These are phyloP conservation scores for Arabidopsis hybrid DNA, from an alignment of 441 rosid genomes.

Conservation along the genomic window DNA sequence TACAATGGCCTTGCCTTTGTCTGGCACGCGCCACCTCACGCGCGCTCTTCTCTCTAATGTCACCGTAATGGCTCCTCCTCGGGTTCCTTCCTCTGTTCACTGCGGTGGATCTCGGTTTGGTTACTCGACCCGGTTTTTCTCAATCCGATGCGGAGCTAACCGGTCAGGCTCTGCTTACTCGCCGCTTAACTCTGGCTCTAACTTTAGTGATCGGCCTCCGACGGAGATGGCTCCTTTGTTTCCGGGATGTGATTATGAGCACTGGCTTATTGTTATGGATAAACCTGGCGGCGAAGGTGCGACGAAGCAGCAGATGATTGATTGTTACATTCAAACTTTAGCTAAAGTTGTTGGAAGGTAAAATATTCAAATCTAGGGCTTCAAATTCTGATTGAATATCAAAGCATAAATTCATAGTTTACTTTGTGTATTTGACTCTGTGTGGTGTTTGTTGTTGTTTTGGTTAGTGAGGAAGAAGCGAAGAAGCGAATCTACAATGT, in stretches of 20 bases:
- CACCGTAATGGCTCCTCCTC: constrained; percentile 48
- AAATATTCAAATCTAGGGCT: neutral
- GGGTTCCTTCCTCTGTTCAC: constrained; percentile 47
- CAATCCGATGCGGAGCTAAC: constrained; percentile 75
- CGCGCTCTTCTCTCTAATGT: constrained; percentile 39
- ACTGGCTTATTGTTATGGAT: constrained; percentile 97
- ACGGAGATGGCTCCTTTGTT: constrained; percentile 97
- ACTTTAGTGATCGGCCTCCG: constrained; percentile 93
- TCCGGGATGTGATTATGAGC: constrained; percentile 93
- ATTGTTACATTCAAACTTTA: constrained; percentile 79
- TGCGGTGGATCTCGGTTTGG: constrained; percentile 51
- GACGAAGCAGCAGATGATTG: constrained; percentile 93
- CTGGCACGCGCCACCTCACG: constrained; percentile 69
- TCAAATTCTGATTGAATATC: neutral
- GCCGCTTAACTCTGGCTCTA: constrained; percentile 86
- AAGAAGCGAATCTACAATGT: constrained; percentile 88
- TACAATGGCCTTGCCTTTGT: constrained; percentile 78
- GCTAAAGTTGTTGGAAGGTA: constrained; percentile 88
- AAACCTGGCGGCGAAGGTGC: constrained; percentile 93
- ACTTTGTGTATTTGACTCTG: constrained; percentile 1
- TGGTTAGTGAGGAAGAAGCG: constrained; percentile 84
- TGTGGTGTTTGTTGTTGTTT: constrained; percentile 9
- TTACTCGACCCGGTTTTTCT: constrained; percentile 51
- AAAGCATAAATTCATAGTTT: neutral
- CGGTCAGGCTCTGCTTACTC: constrained; percentile 80